Base-by-base conservation (phyloP, 148 eudicot species). In the Cornus controversa region DNA sequence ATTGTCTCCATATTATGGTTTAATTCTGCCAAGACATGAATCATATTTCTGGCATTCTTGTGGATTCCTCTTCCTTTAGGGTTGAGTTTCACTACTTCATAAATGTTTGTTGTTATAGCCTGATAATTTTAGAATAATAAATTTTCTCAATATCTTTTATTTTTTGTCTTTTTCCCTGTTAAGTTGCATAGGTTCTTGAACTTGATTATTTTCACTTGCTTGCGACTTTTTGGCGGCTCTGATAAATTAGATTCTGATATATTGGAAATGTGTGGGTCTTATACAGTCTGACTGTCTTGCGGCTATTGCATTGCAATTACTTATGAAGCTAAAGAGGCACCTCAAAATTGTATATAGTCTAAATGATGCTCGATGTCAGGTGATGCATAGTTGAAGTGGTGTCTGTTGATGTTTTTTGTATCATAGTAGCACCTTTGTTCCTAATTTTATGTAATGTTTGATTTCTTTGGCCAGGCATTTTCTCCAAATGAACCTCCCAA, bases 311-410 rank as follows among this genome's bases (percentile, higher is more conserved):
- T 54, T 96, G 81, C 97, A 93, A 81, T 90, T 96, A 34, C 98
- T 96, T 66, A 79, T 96, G 80, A 93, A 86, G 83, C 87, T 96
- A 28, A 96, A 96, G 82, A 91, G 99, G 86, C 98, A 96, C 85
- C 87, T 96, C 71, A 96, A 96, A 83, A 85, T 96, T 75, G 86
- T 93, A 54, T 96, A 87, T 81, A 71, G 88, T 79, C 84, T 96
- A 78, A 89, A 96, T 88, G 98, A 96, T 78, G 90, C 86, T 66
- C 89, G 98, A 77, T 96, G 99, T 79, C 98, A 96, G 91, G 99
- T 93, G 80, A 72, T 82, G 36, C 58, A 70, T 53, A 54, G 18
- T 60, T 60, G 64, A 60, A 60, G 64, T 60, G 64, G 64, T 60
- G 6, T n/a, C 23, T n/a, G 57, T 50, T 50, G 14, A 3, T 50